Evolutionary conservation across 208 protist genomes (phyloP).

Genomic region (Trypanosomatidae sp.): DNA sequence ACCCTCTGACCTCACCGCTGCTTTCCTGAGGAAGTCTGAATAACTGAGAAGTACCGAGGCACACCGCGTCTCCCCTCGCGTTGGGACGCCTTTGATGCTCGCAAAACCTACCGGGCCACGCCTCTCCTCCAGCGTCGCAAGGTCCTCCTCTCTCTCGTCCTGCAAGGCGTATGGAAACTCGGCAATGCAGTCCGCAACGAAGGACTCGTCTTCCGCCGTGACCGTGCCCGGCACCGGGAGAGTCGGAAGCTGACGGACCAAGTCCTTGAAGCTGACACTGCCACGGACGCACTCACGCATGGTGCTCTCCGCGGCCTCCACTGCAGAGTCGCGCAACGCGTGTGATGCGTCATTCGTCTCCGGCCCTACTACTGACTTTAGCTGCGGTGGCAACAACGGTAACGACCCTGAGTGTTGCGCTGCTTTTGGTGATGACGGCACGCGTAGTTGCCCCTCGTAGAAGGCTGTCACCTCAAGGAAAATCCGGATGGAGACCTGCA

Average conservation of each 20-base stretch:
- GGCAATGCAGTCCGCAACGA: conserved; percentile 43
- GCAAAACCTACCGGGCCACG: neutral
- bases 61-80: conserved; percentile 14
- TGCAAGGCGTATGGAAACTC: conserved; percentile 27
- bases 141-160: conserved; percentile 30
- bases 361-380: neutral
- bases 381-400: neutral
- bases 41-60: conserved; percentile 22
- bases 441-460: conserved; percentile 28
- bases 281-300: conserved; percentile 31
- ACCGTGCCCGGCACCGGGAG: conserved; percentile 14
- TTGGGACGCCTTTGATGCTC: conserved; percentile 1
- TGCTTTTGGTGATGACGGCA: neutral
- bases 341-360: neutral
- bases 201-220: conserved; percentile 27
- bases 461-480: conserved; percentile 33
- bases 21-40: conserved; percentile 17
- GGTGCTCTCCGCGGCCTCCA: conserved; percentile 25
- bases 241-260: conserved; percentile 14
- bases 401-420: neutral
- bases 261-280: conserved; percentile 12
- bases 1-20: conserved; percentile 19
- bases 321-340: conserved; percentile 18
- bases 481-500: conserved; percentile 42
- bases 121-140: conserved; percentile 10